These are phyloP conservation scores for Curvularia verruculosa DNA, from an alignment of 2,329 filamentous ascomycete species.

Conservation along the genomic window DNA sequence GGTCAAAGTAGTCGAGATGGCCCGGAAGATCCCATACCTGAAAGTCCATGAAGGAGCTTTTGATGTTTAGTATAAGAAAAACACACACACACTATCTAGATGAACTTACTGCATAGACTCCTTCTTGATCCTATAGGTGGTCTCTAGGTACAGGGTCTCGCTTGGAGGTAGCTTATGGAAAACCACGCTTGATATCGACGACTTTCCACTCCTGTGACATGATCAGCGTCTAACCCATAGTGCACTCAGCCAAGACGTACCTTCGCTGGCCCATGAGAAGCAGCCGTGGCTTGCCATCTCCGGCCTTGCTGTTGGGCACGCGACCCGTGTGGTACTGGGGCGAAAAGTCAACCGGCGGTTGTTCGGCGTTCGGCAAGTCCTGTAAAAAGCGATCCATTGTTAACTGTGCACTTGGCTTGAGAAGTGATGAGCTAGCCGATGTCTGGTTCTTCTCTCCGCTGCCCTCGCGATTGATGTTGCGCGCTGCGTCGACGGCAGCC, in stretches of 20 bases:
- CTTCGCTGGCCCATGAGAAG: slow-evolving; percentile 94
- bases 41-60: slow-evolving; percentile 97
- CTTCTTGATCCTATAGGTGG: slow-evolving; percentile 91
- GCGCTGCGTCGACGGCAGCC: slow-evolving; percentile 22
- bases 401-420: slow-evolving; percentile 50
- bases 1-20: slow-evolving; percentile 90
- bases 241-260: slow-evolving; percentile 54
- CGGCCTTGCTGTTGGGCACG: slow-evolving; percentile 57
- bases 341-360: slow-evolving; percentile 45
- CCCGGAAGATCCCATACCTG: slow-evolving; percentile 98
- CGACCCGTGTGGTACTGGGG: slow-evolving; percentile 52
- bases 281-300: slow-evolving; percentile 77
- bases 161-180: slow-evolving; percentile 97
- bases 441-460: slow-evolving; percentile 19
- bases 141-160: slow-evolving; percentile 94
- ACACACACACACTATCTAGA: background rate
- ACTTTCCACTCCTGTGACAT: slow-evolving; percentile 83
- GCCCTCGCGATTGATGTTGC: slow-evolving; percentile 20
- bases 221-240: slow-evolving; percentile 18
- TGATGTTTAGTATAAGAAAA: slow-evolving; percentile 9
- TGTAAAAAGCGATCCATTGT: slow-evolving; percentile 53
- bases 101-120: slow-evolving; percentile 86
- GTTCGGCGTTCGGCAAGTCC: slow-evolving; percentile 51
- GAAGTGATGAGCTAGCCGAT: slow-evolving; percentile 37
- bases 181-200: slow-evolving; percentile 98